Base-by-base conservation (phyloP, 2,329 filamentous ascomycete genomes). In the Aspergillus carbonarius region DNA sequence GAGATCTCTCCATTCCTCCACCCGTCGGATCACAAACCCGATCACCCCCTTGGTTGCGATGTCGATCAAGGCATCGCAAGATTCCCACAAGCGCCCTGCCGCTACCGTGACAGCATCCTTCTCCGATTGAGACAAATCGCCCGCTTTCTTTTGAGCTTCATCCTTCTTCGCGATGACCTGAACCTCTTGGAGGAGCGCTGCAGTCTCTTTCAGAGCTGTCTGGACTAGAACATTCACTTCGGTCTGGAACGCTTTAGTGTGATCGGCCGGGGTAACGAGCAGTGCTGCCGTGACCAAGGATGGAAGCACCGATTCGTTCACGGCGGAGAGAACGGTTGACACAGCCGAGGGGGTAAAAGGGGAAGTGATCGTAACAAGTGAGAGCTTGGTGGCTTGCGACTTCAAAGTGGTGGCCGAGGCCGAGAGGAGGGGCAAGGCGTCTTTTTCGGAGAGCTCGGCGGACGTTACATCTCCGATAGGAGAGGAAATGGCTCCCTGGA, bases 331-430 rank as follows among this genome's bases (percentile, higher is more conserved):
- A 13, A 96, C 86, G 23, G 83, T 87, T 9, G 76, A 78, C 34
- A 96, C 82, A 5, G 91, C 93, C 0, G 88, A 87, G 0, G 91
- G 87, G 0, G 92, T 95, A 66, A 96, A 96, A 0, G 93, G 93
- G 17, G 91, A 84, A 69, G 91, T 96, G 69, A 96, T 89, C 1
- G 95, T 85, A 12, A 98, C 83, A 0, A 97, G 87, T 0, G 91
- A 93, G 25, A 97, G 82, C 63, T 96, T 96, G 5, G 92, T 96
- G 1, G 88, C 85, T 71, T 97, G 92, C 0, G 92, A 91, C 71
- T 86, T 88, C 59, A 96, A 85, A 5, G 96, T 81, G 25, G 82
- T 84, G 0, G 91, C 85, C 0, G 90, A 84, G 67, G 93, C 88
- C 66, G 85, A 83, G 34, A 93, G 85, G 58, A 93, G 82, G 13